Evolutionary conservation across 2,329 filamentous ascomycete species (phyloP), one percentile per base, ranked within the genome.

Genomic region (Aspergillus neotritici): DNA sequence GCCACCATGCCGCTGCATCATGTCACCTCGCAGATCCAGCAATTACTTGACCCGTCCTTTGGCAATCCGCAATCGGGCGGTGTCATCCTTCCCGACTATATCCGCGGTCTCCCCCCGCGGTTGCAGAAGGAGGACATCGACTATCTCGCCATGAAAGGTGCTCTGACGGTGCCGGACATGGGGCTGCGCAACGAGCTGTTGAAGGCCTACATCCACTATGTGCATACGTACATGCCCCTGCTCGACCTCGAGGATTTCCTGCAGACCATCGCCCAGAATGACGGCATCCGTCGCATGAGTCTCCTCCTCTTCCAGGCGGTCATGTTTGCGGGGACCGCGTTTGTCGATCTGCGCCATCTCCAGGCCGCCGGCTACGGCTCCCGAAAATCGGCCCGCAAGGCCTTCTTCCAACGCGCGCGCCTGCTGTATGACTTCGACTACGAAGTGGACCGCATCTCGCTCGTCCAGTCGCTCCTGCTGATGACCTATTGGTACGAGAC

Each of bases 401-500:
- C 84, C 8, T 94, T 94, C 63, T 96, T 95, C 66, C 83, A 87
- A 54, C 90, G 86, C 68, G 86, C 88, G 32, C 85, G 88, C 82
- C 76, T 93, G 3, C 75, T 97, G 13, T 96, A 96, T 67, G 90
- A 96, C 63, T 94, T 95, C 54, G 91, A 97, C 65, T 94, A 94
- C 65, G 91, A 97, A 67, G 80, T 83, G 34, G 90, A 96, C 64
- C 86, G 90, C 40, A 83, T 96, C 45, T 81, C 88, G 14, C 77
- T 96, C 16, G 88, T 96, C 12, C 91, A 96, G 67, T 84, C 87
- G 4, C 75, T 96, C 15, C 75, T 96, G 16, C 76, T 96, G 47
- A 90, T 96, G 86, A 95, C 90, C 3, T 95, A 94, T 65, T 97
- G 91, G 86, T 96, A 96, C 64, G 90, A 96, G 67, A 94, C 88